phyloP scores from a whole-genome alignment of 1,139 yeast species.

The Magnusiomyces ingens region DNA sequence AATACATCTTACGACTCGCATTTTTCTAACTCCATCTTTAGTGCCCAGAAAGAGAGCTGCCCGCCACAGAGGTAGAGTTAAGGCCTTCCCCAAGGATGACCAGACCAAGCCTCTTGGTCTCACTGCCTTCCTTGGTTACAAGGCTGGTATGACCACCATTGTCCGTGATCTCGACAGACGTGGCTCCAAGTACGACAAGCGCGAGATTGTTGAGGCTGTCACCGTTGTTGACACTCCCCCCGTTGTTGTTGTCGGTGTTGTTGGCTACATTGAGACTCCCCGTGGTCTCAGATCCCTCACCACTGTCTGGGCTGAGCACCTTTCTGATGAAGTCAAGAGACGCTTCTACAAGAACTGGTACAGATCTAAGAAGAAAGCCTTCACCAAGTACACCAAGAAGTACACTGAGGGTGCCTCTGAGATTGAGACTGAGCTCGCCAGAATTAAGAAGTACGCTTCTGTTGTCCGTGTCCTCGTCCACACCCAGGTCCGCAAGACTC shows the following conservation, averaged over 20 bases:
- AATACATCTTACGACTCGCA: background rate
- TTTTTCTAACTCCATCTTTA: background rate
- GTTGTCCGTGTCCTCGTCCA: constrained; percentile 99
- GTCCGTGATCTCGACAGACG: constrained; percentile 99
- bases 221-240: constrained; percentile 99
- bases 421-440: constrained; percentile 93
- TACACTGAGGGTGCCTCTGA: constrained; percentile 88
- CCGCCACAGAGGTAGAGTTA: constrained; percentile 97
- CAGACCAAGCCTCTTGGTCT: constrained; percentile 97
- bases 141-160: constrained; percentile 99
- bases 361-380: constrained; percentile 99
- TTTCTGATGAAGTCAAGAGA: constrained; percentile 98
- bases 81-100: constrained; percentile 99
- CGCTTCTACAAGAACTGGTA: constrained; percentile 99
- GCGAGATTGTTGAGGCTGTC: constrained; percentile 99
- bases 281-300: constrained; percentile 99
- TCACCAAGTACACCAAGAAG: constrained; percentile 99
- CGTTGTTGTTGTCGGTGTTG: constrained; percentile 98
- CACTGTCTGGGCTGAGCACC: constrained; percentile 99
- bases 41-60: constrained; percentile 99
- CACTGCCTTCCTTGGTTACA: constrained; percentile 99
- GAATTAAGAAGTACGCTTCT: constrained; percentile 97
- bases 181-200: constrained; percentile 99
- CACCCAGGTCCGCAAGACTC: constrained; percentile 99
- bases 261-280: constrained; percentile 99